These are phyloP conservation scores for Trichaptum fuscoviolaceum DNA, from an alignment of 768 basidiomycete species.

Conservation along the genomic window DNA sequence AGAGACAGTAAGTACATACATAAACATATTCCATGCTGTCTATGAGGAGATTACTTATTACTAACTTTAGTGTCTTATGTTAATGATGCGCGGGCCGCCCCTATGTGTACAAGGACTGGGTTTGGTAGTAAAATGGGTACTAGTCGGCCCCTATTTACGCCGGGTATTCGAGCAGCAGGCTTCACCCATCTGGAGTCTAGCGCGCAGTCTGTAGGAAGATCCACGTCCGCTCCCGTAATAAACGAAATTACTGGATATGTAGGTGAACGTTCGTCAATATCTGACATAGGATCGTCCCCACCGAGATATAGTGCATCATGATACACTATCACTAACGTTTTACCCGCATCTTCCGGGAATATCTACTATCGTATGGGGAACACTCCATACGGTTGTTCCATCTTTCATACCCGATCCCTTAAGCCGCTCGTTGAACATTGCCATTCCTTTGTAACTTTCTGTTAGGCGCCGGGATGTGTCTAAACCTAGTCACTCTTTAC, in stretches of 20 bases:
- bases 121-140: neutral
- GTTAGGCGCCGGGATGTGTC: too few relatives aligned
- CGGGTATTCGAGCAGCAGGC: neutral
- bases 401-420: too few relatives aligned
- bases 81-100: neutral
- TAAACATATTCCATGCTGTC: neutral
- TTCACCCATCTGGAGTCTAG: neutral
- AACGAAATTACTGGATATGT: neutral
- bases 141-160: neutral
- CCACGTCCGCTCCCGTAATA: neutral
- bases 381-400: too few relatives aligned
- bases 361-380: neutral
- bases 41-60: neutral
- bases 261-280: neutral
- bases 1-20: neutral
- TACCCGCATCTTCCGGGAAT: neutral
- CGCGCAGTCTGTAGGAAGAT: neutral
- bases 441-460: too few relatives aligned
- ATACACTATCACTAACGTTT: neutral
- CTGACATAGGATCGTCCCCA: neutral
- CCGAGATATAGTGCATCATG: neutral
- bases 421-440: too few relatives aligned
- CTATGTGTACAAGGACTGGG: neutral
- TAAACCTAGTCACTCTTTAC: too few relatives aligned
- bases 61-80: neutral